Evolutionary conservation across 768 basidiomycete genomes (phyloP).

Genomic region (Boletus subcaerulescens): DNA sequence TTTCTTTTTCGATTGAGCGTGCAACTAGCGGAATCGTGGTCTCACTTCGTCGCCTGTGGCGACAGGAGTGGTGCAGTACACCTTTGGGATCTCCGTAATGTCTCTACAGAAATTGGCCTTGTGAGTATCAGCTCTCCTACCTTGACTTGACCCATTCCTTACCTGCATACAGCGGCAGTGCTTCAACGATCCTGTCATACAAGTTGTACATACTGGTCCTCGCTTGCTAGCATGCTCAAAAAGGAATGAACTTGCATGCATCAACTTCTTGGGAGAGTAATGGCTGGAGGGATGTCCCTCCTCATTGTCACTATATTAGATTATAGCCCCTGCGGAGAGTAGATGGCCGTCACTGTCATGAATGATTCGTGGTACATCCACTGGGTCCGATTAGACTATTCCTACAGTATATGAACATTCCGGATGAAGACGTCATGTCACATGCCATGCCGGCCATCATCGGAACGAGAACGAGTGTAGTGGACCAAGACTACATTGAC

Average conservation of each 20-base stretch:
- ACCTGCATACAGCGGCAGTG: conserved; percentile 30
- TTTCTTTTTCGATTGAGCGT: conserved; percentile 15
- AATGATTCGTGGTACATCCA: too few relatives aligned
- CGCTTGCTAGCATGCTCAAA: conserved; percentile 39
- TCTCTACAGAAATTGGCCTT: conserved; percentile 20
- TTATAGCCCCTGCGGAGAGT: too few relatives aligned
- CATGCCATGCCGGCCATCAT: too few relatives aligned
- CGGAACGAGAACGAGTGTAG: too few relatives aligned
- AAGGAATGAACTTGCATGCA: conserved; percentile 33
- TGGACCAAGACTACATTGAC: too few relatives aligned
- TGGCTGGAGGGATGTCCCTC: neutral
- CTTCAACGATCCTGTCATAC: conserved; percentile 37
- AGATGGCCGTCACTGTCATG: too few relatives aligned
- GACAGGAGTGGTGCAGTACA: conserved; percentile 40
- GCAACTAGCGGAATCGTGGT: conserved; percentile 26
- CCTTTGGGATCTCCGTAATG: conserved; percentile 48
- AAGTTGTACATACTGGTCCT: conserved; percentile 35
- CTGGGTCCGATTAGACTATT: neutral
- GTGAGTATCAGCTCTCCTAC: conserved; percentile 14
- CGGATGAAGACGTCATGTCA: neutral
- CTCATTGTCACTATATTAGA: too few relatives aligned
- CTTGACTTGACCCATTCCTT: neutral
- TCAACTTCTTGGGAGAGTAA: conserved; percentile 23
- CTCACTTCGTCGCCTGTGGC: conserved; percentile 42
- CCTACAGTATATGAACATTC: neutral